Conservation (phyloP, 2,329 filamentous ascomycete species). For the Pezicula radicicola region DNA sequence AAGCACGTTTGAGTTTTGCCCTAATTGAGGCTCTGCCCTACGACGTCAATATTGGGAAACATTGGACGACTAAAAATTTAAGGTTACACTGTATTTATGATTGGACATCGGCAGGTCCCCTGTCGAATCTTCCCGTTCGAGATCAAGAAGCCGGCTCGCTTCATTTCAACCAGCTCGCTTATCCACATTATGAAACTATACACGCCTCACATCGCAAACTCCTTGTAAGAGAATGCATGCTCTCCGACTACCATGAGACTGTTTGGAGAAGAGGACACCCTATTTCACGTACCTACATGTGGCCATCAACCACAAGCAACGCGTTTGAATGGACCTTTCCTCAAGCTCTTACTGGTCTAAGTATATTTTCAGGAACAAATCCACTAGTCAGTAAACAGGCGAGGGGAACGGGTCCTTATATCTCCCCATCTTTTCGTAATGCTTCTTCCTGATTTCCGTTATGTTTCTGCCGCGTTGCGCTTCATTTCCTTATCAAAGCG, state of each 20-base stretch:
- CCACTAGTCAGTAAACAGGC: neutral
- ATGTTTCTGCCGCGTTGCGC: conserved; percentile 13
- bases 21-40: too few species aligned
- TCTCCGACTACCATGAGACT: conserved; percentile 25
- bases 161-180: neutral
- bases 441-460: neutral
- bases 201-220: conserved; percentile 2
- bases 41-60: too few species aligned
- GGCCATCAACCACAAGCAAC: neutral
- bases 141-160: neutral
- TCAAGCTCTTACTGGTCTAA: neutral
- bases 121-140: neutral
- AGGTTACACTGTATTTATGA: too few species aligned
- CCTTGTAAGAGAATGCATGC: conserved; percentile 14
- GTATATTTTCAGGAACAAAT: too few species aligned
- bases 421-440: neutral
- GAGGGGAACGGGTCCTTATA: neutral
- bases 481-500: conserved; percentile 20
- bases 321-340: neutral
- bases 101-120: too few species aligned
- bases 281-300: conserved; percentile 2
- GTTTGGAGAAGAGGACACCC: conserved; percentile 10
- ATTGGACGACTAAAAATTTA: too few species aligned
- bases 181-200: neutral
- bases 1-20: too few species aligned